Base-by-base conservation (phyloP, 1,284 basidiomycete species). In the Cutaneotrichosporon sp. region DNA sequence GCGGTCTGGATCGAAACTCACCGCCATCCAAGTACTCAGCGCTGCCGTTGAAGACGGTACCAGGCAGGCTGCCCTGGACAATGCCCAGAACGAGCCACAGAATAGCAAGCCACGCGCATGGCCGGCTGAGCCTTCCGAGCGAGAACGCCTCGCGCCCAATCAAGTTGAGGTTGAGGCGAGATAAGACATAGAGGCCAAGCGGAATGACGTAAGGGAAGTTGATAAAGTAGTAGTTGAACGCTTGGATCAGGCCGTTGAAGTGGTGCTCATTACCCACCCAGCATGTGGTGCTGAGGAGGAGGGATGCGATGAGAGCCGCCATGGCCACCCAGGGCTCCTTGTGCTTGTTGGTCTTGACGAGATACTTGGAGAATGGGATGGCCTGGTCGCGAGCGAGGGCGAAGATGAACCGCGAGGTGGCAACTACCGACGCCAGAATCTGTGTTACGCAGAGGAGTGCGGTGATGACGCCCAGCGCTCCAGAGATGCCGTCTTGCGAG, bases 321-420 rank as follows among this genome's bases (percentile, higher is more conserved):
- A 25, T 38, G 22, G 36, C 45, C 8, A 34, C 38, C 33, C 36
- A 49, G 2, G 54, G 42, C 38, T 51, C 51, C 38, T 36, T n/a
- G 13, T 43, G 42, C 42, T 43, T 31, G 46, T 25, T n/a, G 2
- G 56, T 58, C 20, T 45, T 58, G 20, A 16, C 49, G 2, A 58
- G 29, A 6, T 22, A 18, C 3, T 22, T 43, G 7, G 56, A 42
- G 56, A 76, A 79, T 0, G 77, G 77, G 54, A 77, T 66, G 14
- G 71, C 75, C 74, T 69, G 54, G 16, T 36, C 34, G 16, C 34
- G 34, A 4, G 34, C 34, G 13, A 36, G 34, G 13, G 34, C 34
- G 13, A 76, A 79, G 20, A 79, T 67, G 69, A 76, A 77, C 49
- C 77, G 68, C 5, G 74, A 74, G 11, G 75, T 75, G 3, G 74